Evolutionary conservation across 2,329 filamentous ascomycete species (phyloP).

Genomic region (Talaromyces verruculosus): DNA sequence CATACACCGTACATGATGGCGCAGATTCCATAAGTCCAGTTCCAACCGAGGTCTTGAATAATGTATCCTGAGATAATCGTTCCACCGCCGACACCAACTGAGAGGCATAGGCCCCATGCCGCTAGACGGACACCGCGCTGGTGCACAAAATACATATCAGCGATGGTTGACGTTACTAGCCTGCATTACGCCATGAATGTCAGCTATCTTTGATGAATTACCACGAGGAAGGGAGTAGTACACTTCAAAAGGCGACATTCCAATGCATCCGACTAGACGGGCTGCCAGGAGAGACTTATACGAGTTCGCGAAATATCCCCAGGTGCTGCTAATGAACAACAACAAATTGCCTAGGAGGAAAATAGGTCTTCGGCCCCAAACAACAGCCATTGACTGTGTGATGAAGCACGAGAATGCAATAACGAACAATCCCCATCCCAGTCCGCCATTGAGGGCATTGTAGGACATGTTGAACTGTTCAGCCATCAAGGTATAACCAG

Average conservation of each 20-base stretch:
- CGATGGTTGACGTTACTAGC: not conserved
- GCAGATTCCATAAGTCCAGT: slow-evolving; percentile 42
- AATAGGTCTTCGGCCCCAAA: not conserved
- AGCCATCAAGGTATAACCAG: not conserved
- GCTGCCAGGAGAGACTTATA: slow-evolving; percentile 26
- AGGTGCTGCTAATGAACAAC: slow-evolving; percentile 24
- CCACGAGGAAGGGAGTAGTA: not conserved
- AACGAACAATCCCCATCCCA: not conserved
- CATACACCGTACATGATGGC: slow-evolving; percentile 27
- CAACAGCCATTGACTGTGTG: not conserved
- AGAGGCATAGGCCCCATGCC: slow-evolving; percentile 24
- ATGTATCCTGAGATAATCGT: slow-evolving; percentile 43
- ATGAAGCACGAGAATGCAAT: not conserved
- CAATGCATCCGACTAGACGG: slow-evolving; percentile 26
- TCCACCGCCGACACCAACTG: slow-evolving; percentile 42
- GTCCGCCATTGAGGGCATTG: not conserved
- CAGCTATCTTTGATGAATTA: not conserved
- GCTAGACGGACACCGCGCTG: not conserved
- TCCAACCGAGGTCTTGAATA: slow-evolving; percentile 42
- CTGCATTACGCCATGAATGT: not conserved
- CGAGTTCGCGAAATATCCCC: slow-evolving; percentile 26
- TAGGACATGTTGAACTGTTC: not conserved
- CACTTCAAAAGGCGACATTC: slow-evolving; percentile 28
- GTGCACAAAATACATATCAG: slow-evolving; percentile 2
- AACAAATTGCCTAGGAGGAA: not conserved